phyloP scores from a whole-genome alignment of 2,329 filamentous ascomycete species.

The Beauveria pseudobassiana region DNA sequence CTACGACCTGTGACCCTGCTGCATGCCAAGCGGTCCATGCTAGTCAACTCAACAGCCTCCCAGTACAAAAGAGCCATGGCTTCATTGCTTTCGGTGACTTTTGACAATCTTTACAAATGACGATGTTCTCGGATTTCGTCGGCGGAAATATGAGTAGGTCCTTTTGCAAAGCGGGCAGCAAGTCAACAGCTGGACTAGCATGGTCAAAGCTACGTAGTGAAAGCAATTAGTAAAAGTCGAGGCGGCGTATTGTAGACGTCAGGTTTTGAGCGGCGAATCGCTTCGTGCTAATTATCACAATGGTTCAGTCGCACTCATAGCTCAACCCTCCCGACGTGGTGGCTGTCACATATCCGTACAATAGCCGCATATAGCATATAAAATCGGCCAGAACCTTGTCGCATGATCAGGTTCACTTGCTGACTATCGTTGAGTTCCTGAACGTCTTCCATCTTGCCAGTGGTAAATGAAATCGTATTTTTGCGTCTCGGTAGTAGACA shows the following conservation, averaged over 20 bases:
- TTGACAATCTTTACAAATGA: neutral
- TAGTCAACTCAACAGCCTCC: neutral
- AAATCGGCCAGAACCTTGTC: no score
- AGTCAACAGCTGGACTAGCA: neutral
- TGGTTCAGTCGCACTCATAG: neutral
- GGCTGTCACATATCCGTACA: neutral
- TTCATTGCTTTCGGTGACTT: neutral
- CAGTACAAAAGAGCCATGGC: neutral
- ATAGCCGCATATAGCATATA: no score
- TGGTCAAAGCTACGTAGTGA: neutral
- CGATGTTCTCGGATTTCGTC: no score
- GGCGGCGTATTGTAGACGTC: neutral
- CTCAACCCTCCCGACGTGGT: neutral
- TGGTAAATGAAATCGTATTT: no score
- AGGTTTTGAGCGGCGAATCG: neutral
- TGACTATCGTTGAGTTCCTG: no score
- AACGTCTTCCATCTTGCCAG: no score
- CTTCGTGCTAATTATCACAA: neutral
- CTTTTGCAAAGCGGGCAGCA: neutral
- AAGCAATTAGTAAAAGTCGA: neutral
- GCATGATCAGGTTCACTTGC: no score
- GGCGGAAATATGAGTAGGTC: neutral
- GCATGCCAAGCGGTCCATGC: neutral
- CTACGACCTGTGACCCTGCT: neutral
- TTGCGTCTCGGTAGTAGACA: no score